Evolutionary conservation across 164 flowering plant genomes (phyloP).

Genomic region (Hamamelis virginiana): DNA sequence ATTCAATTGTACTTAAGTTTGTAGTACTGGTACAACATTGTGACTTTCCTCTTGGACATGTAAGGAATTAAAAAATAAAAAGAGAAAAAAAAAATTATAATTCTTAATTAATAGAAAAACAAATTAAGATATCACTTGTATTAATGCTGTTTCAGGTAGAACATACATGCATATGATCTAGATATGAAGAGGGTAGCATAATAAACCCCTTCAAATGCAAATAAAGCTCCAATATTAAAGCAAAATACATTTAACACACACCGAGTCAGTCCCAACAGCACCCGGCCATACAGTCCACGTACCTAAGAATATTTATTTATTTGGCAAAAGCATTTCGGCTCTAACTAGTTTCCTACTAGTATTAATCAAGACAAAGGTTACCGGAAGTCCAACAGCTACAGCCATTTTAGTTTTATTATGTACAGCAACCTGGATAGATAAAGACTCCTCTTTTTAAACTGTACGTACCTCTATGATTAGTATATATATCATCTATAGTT

Average conservation of each 20-base stretch:
- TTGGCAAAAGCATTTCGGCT: slow-evolving; percentile 1
- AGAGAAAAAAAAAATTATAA: neutral
- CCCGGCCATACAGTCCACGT: slow-evolving; percentile 21
- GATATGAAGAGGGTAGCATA: slow-evolving; percentile 10
- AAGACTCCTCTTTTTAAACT: slow-evolving; percentile 13
- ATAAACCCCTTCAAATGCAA: slow-evolving; percentile 27
- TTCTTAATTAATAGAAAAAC: neutral
- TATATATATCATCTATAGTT: slow-evolving; percentile 9
- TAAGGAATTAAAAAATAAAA: neutral
- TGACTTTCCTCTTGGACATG: no score
- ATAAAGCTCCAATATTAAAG: neutral
- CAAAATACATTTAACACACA: slow-evolving; percentile 16
- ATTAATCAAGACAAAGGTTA: slow-evolving; percentile 12
- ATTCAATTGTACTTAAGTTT: no score
- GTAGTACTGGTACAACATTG: no score
- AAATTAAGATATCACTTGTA: neutral
- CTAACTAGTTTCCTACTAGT: slow-evolving; percentile 18
- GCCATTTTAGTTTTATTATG: slow-evolving; percentile 50
- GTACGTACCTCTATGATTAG: slow-evolving; percentile 26
- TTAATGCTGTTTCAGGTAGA: slow-evolving; percentile 8
- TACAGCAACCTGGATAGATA: slow-evolving; percentile 43
- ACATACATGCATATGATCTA: slow-evolving; percentile 9
- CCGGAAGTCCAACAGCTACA: slow-evolving; percentile 18
- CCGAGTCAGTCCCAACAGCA: slow-evolving; percentile 22
- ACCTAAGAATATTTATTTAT: slow-evolving; percentile 23